Base-by-base conservation (phyloP, 2,329 filamentous ascomycete species). In the Alternaria ventricosa region DNA sequence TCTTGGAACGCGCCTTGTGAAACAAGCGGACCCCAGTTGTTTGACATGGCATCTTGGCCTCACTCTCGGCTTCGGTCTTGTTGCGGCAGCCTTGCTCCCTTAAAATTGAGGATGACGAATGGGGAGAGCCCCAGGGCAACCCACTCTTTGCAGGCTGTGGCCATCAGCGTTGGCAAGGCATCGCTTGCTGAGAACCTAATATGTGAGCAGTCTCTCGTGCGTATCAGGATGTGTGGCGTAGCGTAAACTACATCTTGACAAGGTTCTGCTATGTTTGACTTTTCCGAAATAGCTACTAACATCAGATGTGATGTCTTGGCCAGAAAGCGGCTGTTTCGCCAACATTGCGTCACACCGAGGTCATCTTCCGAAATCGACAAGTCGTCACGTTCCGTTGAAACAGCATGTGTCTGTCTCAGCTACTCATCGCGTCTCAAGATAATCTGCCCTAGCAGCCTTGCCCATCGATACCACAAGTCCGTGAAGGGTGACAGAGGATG, bases 31-130 rank as follows among this genome's bases (percentile, higher is more conserved):
- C 55, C 36, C 47, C 43, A 30, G 50, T 54, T 58, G 49, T 59
- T 57, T 44, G 59, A 62, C 44, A 54, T 49, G 55, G 60, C 55
- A 62, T 47, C 60, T 62, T 62, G 60, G 60, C 60, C 23, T 57
- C 53, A 41, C 23, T 30, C 22, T 59, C 43, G 28, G 44, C 12
- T 46, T 53, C 30, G 41, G 47, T 46, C 55, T 62, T 43, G 60
- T 47, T 62, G 46, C 43, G 36, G 36, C 22, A 46, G 33, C 28
- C 18, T 36, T 30, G 30, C 60, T 41, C 18, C 23, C 20, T 46
- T 33, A 27, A 59, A 9, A 50, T 25, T 47, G 57, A 23, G 22
- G 28, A 36, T 53, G 49, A 53, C 30, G 49, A 41, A 53, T 53
- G 28, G 36, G 3, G 30, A 41, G 20, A 53, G n/a, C 10, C n/a